Evolutionary conservation across 345 rosid species (phyloP).

Genomic region (Barbarea vulgaris): DNA sequence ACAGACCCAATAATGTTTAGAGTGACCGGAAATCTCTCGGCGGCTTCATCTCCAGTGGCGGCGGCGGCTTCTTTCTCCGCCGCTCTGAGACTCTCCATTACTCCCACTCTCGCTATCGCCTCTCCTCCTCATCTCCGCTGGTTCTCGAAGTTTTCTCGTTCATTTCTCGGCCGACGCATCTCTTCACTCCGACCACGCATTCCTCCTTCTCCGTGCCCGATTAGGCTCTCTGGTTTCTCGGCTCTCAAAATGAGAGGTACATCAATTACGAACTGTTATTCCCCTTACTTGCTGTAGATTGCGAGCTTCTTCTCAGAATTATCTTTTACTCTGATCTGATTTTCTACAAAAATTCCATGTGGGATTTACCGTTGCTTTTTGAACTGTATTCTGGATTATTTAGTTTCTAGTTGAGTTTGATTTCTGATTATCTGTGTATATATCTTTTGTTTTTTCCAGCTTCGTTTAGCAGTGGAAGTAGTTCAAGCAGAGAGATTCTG

Average conservation of each 20-base stretch:
- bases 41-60: conserved; percentile 33
- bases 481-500: conserved; percentile 60
- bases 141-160: conserved; percentile 45
- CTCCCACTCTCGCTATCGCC: conserved; percentile 44
- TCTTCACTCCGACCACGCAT: conserved; percentile 29
- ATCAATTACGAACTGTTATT: background rate
- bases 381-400: background rate
- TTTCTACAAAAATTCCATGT: background rate
- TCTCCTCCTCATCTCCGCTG: conserved; percentile 40
- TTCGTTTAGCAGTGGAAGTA: conserved; percentile 55
- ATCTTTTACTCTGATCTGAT: conserved; percentile 5
- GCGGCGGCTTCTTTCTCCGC: conserved; percentile 27
- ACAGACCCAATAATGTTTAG: conserved; percentile 29
- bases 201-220: conserved; percentile 14
- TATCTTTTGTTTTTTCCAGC: conserved; percentile 41
- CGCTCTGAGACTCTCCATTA: conserved; percentile 45
- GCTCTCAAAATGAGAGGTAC: conserved; percentile 41
- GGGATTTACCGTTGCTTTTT: background rate
- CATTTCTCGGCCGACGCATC: conserved; percentile 32
- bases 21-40: conserved; percentile 30
- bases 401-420: background rate
- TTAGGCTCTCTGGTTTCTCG: conserved; percentile 24
- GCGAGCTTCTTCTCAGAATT: background rate
- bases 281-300: background rate
- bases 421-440: conserved; percentile 1